Evolutionary conservation across 768 basidiomycete genomes (phyloP).

Genomic region (Inosperma sp.): DNA sequence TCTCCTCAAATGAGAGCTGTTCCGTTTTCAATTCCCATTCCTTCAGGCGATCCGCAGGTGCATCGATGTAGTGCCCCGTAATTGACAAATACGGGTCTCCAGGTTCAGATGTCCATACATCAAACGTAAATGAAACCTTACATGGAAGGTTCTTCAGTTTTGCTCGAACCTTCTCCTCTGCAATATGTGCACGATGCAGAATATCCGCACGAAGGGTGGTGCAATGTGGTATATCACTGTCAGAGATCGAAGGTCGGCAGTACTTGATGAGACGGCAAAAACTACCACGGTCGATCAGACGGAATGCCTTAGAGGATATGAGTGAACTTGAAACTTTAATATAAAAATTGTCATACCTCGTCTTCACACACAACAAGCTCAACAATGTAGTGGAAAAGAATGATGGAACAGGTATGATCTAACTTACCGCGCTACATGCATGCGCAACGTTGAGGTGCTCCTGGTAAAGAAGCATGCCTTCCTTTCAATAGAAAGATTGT

Average conservation of each 20-base stretch:
- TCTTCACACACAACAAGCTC: slow-evolving; percentile 1
- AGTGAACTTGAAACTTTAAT: background rate
- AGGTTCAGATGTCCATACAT: slow-evolving; percentile 19
- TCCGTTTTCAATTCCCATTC: slow-evolving; percentile 19
- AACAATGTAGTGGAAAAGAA: background rate
- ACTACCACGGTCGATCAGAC: slow-evolving; percentile 11
- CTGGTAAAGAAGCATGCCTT: background rate
- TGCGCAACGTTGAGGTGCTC: background rate
- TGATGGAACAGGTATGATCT: too few species aligned
- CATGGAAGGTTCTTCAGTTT: slow-evolving; percentile 7
- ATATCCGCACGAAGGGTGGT: slow-evolving; percentile 16
- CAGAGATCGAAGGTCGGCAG: slow-evolving; percentile 7
- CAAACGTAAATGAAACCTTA: slow-evolving; percentile 18
- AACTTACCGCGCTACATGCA: background rate
- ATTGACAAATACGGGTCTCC: slow-evolving; percentile 18
- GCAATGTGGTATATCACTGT: slow-evolving; percentile 16
- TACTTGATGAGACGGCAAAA: slow-evolving; percentile 14
- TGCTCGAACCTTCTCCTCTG: background rate
- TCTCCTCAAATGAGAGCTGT: slow-evolving; percentile 10
- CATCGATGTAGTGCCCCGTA: slow-evolving; percentile 18
- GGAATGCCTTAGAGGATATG: slow-evolving; percentile 11
- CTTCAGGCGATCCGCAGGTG: slow-evolving; percentile 5
- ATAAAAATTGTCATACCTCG: background rate
- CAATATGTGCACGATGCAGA: background rate
- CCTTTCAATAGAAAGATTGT: background rate